Conservation (phyloP, 306 rosid genomes). For the Vicia sativa region DNA sequence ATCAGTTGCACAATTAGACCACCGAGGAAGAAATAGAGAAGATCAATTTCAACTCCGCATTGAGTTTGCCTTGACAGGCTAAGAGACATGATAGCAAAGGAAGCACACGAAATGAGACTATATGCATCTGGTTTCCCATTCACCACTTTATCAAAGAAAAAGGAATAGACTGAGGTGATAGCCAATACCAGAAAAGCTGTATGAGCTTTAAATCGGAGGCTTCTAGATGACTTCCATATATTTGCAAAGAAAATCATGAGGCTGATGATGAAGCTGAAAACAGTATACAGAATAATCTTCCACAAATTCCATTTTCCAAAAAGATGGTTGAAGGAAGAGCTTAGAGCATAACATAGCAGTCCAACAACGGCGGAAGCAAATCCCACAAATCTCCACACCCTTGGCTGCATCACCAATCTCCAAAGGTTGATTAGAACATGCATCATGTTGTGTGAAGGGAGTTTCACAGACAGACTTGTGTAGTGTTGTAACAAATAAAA, state of each 20-base stretch:
- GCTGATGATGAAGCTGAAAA: background rate
- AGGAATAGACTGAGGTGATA: constrained; percentile 6
- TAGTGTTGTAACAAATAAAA: too few species aligned
- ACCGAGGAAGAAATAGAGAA: constrained; percentile 4
- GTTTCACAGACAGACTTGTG: too few species aligned
- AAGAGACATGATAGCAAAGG: constrained; percentile 28
- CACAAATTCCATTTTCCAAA: too few species aligned
- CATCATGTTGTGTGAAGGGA: too few species aligned
- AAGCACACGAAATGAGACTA: background rate
- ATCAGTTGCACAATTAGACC: constrained; percentile 20
- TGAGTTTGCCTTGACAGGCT: constrained; percentile 14
- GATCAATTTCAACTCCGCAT: constrained; percentile 28
- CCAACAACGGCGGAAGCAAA: too few species aligned
- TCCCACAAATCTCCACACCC: too few species aligned
- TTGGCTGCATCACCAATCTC: too few species aligned
- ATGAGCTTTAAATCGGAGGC: background rate
- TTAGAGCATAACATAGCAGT: too few species aligned
- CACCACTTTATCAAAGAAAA: background rate
- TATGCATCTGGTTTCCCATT: constrained; percentile 27
- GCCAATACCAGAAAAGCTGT: background rate
- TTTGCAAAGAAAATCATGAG: background rate
- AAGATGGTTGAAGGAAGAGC: too few species aligned
- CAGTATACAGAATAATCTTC: too few species aligned
- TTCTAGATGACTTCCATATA: background rate
- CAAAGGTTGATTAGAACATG: too few species aligned